Base-by-base conservation (phyloP, 192 early-diverging fungal species). In the Umbelopsis sp. region DNA sequence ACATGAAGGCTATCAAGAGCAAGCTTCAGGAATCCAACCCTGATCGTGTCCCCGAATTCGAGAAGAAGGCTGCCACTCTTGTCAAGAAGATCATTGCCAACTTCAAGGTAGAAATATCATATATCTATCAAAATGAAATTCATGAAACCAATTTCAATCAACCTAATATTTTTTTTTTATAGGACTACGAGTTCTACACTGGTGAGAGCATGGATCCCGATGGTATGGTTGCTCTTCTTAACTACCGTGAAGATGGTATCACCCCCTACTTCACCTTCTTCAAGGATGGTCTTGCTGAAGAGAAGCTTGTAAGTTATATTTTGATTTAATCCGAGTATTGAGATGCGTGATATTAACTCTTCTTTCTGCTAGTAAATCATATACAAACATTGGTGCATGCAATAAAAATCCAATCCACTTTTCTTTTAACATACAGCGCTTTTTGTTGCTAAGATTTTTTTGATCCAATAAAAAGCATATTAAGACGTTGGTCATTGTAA, bases 221-320 rank as follows among this genome's bases (percentile, higher is more conserved):
- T 52, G 93, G 92, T 70, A 92, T 91, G 87, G 84, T 96, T 56
- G 87, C 87, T 79, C 85, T 96, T 53, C 89, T 97, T 69, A 97
- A 96, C 92, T 95, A 96, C 92, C 92, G 95, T 66, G 93, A 94
- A 82, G 95, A 97, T 84, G 94, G 94, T 74, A 79, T 88, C 71
- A 96, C 96, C 34, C 96, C 96, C 68, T 97, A 84, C 90, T 87
- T 97, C 74, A 91, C 91, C 68, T 92, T 94, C 87, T 94, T 94
- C 90, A 94, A 90, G 85, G 90, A 94, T 77, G 94, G 92, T 80
- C 84, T 97, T 73, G 87, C 84, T 80, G 74, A 77, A 66, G 74
- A 85, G 84, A 97, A 97, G 90, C 81, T 94, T 70, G 83, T 85
- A 81, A 77, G 74, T 69, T 4, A 1, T n/a, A 16, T 34, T 62